These are phyloP conservation scores for Chrysoporthe austroafricana DNA, from an alignment of 2,329 filamentous ascomycete species.

Conservation along the genomic window DNA sequence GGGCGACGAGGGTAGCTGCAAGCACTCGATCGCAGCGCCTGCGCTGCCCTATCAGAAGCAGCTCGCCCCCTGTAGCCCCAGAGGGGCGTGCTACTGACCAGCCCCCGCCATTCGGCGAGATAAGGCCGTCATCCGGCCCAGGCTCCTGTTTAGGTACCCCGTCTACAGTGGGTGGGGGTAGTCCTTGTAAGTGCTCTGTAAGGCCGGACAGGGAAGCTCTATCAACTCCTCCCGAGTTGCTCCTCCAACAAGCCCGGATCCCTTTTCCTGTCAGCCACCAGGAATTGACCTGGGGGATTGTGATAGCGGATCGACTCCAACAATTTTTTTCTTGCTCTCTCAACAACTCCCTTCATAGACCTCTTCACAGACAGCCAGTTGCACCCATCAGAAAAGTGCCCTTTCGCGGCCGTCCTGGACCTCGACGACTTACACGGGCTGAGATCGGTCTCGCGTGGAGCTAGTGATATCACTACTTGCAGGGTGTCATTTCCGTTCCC, in stretches of 20 bases:
- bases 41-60: slow-evolving; percentile 9
- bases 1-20: not conserved
- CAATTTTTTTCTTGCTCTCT: slow-evolving; percentile 4
- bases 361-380: not conserved
- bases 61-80: not conserved
- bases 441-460: slow-evolving; percentile 7
- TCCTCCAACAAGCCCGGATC: too few relatives aligned
- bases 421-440: not conserved
- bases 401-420: not conserved
- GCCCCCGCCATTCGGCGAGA: slow-evolving; percentile 24
- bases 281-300: not conserved
- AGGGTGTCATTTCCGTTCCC: not conserved
- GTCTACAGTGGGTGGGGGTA: not conserved
- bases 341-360: not conserved
- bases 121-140: slow-evolving; percentile 22
- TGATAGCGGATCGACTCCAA: slow-evolving; percentile 1
- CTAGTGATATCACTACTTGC: slow-evolving; percentile 10
- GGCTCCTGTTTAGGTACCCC: not conserved
- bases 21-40: slow-evolving; percentile 9
- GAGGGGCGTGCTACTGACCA: slow-evolving; percentile 17
- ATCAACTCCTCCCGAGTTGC: not conserved
- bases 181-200: not conserved
- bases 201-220: slow-evolving; percentile 8
- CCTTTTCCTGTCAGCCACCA: slow-evolving; percentile 18
- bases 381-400: not conserved